Evolutionary conservation across 768 basidiomycete species (phyloP).

Genomic region (Sarcodon aspratus): DNA sequence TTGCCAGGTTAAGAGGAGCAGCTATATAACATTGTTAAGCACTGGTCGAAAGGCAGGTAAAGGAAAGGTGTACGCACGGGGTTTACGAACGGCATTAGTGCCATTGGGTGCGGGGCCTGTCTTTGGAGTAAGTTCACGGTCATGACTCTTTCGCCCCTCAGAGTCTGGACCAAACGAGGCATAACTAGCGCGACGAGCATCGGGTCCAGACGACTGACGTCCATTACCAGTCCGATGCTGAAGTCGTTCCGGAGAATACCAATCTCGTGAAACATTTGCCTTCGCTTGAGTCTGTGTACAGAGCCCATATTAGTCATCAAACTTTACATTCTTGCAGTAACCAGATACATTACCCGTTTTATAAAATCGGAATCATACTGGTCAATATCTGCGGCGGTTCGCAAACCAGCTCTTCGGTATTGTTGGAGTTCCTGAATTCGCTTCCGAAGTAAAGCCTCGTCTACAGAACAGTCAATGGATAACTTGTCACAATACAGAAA

Average conservation of each 20-base stretch:
- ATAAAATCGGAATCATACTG: slow-evolving; percentile 71
- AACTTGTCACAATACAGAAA: not conserved
- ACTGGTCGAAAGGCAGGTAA: slow-evolving; percentile 3
- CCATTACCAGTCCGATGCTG: slow-evolving; percentile 33
- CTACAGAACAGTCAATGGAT: slow-evolving; percentile 25
- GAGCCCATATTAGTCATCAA: slow-evolving; percentile 2
- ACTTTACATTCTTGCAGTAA: not conserved
- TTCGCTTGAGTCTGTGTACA: slow-evolving; percentile 50
- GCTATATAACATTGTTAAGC: slow-evolving; percentile 15
- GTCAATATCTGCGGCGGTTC: slow-evolving; percentile 79
- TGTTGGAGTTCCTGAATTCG: slow-evolving; percentile 86
- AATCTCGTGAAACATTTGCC: slow-evolving; percentile 43
- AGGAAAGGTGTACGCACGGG: slow-evolving; percentile 22
- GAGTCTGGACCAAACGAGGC: slow-evolving; percentile 17
- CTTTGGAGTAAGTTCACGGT: slow-evolving; percentile 51
- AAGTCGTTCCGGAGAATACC: slow-evolving; percentile 39
- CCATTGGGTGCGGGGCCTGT: slow-evolving; percentile 12
- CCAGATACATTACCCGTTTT: slow-evolving; percentile 45
- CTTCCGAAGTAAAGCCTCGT: slow-evolving; percentile 80
- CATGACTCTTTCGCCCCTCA: slow-evolving; percentile 45
- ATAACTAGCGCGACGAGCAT: slow-evolving; percentile 25
- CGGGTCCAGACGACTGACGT: slow-evolving; percentile 43
- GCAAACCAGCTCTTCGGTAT: slow-evolving; percentile 79
- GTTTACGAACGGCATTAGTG: slow-evolving; percentile 22
- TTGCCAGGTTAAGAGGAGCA: slow-evolving; percentile 79